Base-by-base conservation (phyloP, 2,329 filamentous ascomycete genomes). In the Macroventuria anomochaeta region DNA sequence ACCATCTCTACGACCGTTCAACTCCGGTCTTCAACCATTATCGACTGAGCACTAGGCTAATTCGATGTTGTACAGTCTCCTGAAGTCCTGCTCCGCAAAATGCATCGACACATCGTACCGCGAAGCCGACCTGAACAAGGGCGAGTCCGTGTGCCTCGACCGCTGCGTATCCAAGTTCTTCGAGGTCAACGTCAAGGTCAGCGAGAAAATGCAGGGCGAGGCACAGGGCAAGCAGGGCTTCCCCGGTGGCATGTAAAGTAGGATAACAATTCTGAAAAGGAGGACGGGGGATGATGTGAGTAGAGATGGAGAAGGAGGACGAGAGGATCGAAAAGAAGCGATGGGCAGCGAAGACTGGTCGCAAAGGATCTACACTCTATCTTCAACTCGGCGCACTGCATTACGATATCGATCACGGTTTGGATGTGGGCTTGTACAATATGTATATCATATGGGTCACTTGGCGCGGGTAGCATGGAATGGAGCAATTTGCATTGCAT, bases 91-190 rank as follows among this genome's bases (percentile, higher is more conserved):
- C 85, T 87, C 90, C 65, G 87, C 89, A 75, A 99, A 99, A 83
- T 99, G 95, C 80, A 85, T 99, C 67, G 93, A 93, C 59, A 83
- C 81, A 71, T 87, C 93, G 70, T 99, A 97, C 86, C 91, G 92
- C 76, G 95, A 99, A 81, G 87, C 85, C 76, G 93, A 99, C 69
- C 87, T 99, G 71, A 96, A 97, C 86, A 99, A 99, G 82, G 96
- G 93, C 83, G 95, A 99, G 80, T 92, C 89, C 66, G 95, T 99
- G 68, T 99, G 96, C 81, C 87, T 99, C 67, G 95, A 99, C 81
- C 91, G 95, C 72, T 99, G 96, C 80, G 90, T 96, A 53, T 85
- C 90, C 73, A 99, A 99, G 82, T 99, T 97, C 83, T 97, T 99
- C 80, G 93, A 97, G 69, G 93, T 96, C 71, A 96, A 96, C 77